Percentiles rank a stretch among this genome's conserved stretches.
These are phyloP conservation scores for Wickerhamiella alocasiicola DNA, from an alignment of 805 yeast genomes.

Conservation along the genomic window DNA sequence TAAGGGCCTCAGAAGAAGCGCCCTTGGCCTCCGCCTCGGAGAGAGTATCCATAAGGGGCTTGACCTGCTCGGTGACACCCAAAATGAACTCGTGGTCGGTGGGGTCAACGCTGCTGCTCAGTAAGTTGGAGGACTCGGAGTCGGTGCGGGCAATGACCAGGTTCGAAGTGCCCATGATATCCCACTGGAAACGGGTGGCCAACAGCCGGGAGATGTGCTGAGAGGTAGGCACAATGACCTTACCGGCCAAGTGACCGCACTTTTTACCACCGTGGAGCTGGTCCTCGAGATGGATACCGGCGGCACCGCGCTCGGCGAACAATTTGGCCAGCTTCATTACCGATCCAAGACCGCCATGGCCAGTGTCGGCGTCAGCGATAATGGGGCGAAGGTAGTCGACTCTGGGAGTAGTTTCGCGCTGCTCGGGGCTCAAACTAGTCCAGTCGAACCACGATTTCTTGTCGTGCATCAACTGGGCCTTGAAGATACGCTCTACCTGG, in stretches of 20 bases:
- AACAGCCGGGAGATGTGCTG: slow-evolving; percentile 42
- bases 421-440: slow-evolving; percentile 22
- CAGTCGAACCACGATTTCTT: slow-evolving; percentile 36
- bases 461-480: slow-evolving; percentile 48
- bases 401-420: slow-evolving; percentile 22
- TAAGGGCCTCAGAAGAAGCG: slow-evolving; percentile 27
- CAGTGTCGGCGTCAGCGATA: slow-evolving; percentile 57
- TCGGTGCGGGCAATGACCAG: slow-evolving; percentile 50
- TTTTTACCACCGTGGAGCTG: slow-evolving; percentile 54
- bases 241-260: slow-evolving; percentile 53
- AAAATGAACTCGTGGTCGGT: slow-evolving; percentile 44
- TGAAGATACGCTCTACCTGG: slow-evolving; percentile 46
- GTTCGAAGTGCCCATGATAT: slow-evolving; percentile 47
- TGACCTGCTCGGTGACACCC: slow-evolving; percentile 33
- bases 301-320: slow-evolving; percentile 56
- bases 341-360: slow-evolving; percentile 50
- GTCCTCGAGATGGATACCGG: slow-evolving; percentile 54
- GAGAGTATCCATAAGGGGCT: slow-evolving; percentile 37
- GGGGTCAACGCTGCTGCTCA: slow-evolving; percentile 42
- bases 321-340: slow-evolving; percentile 54
- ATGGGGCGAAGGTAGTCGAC: slow-evolving; percentile 49
- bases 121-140: slow-evolving; percentile 41
- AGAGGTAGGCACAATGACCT: slow-evolving; percentile 47
- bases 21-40: slow-evolving; percentile 34
- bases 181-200: slow-evolving; percentile 54